Base-by-base conservation (phyloP, 345 rosid species). In the Luvunga scandens region DNA sequence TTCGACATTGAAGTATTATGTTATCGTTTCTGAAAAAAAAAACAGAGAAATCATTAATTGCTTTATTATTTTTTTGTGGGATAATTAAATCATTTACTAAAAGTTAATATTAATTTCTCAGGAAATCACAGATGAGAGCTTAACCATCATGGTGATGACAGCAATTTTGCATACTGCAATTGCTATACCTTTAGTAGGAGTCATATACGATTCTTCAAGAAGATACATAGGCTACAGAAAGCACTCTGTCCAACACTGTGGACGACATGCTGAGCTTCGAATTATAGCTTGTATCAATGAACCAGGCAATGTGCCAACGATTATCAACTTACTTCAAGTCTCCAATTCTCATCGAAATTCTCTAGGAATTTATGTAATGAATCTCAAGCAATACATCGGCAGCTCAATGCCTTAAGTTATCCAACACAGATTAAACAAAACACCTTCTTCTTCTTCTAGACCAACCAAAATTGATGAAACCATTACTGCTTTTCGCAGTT, bases 211-310 rank as follows among this genome's bases (percentile, higher is more conserved):
- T 13, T 83, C 80, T 57, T 81, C 85, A 53, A 86, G 80, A 81
- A 88, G 80, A 76, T 85, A 85, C 27, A 33, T 81, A 57, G 84
- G 86, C 61, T 86, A 86, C 75, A 70, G 64, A 78, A 80, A 77
- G 65, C 83, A 80, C 25, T 80, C 83, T 2, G 72, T 86, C 33
- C 82, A 82, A 66, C 79, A 83, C 48, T 60, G 65, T 24, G 34
- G 82, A n/a, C 57, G 12, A 12, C 59, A 50, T 36, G 68, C 81
- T 2, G 87, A 84, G 1, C 73, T 88, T 31, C 78, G 84, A 59
- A 67, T 88, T 62, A 81, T 88, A 68, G 71, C 87, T 28, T 86
- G 88, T 66, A 76, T 88, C 79, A 81, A 82, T 22, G 75, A 86
- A 9, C 77, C 81, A 2, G 83, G 83, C 25, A 62, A 80, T 10